A percentile compares a stretch with the other conserved stretches of the same genome.
Evolutionary conservation across 1,284 basidiomycete genomes (phyloP).

Genomic region (Austropuccinia psidii): DNA sequence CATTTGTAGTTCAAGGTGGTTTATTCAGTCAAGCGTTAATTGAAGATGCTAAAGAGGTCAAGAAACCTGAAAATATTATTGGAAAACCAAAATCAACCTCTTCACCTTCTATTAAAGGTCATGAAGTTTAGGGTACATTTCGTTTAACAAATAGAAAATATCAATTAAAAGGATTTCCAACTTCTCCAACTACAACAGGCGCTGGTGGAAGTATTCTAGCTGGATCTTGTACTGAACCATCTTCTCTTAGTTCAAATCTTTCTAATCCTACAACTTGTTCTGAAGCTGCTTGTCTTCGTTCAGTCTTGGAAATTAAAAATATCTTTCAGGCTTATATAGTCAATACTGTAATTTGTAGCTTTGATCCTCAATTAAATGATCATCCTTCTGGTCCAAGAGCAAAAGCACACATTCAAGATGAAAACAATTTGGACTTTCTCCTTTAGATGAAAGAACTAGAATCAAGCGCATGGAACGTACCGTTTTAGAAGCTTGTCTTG

Average conservation of each 20-base stretch:
- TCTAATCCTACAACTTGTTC: background rate
- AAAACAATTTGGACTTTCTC: background rate
- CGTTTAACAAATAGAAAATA: conserved; percentile 9
- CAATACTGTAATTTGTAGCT: background rate
- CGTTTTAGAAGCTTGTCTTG: background rate
- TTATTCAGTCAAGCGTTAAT: background rate
- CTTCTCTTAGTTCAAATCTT: conserved; percentile 50
- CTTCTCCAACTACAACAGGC: conserved; percentile 39
- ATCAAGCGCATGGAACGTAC: background rate
- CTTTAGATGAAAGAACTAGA: background rate
- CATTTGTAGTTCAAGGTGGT: background rate
- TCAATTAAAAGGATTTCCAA: conserved; percentile 38
- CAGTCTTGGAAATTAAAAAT: background rate
- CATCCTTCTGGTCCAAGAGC: background rate
- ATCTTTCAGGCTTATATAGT: background rate
- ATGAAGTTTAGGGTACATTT: background rate
- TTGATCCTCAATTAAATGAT: background rate
- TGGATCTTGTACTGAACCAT: conserved; percentile 30
- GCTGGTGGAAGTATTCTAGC: no score
- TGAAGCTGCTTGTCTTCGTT: background rate
- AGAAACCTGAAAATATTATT: no score
- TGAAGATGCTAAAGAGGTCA: no score
- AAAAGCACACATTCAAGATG: background rate
- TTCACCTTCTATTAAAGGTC: no score
- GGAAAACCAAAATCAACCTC: no score